phyloP scores from a whole-genome alignment of 2,329 filamentous ascomycete species.

The Nemania abortiva region DNA sequence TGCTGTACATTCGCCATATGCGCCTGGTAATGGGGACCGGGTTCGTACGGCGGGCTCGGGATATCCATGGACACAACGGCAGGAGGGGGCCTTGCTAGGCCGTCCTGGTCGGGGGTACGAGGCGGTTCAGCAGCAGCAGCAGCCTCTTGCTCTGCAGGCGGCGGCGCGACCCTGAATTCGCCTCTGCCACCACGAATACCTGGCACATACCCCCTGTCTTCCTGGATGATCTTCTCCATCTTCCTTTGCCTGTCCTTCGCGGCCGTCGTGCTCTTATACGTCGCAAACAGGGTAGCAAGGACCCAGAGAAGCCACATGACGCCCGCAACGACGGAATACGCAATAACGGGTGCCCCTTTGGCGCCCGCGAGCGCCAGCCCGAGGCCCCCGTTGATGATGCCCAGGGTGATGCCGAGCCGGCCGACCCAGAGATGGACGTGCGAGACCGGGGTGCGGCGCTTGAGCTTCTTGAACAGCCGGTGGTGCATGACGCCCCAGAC shows the following conservation, averaged over 20 bases:
- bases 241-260: background rate
- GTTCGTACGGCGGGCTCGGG: conserved; percentile 38
- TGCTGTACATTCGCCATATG: conserved; percentile 20
- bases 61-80: conserved; percentile 2
- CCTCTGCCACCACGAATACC: background rate
- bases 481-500: conserved; percentile 59
- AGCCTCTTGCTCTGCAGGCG: background rate
- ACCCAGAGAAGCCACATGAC: conserved; percentile 57
- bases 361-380: conserved; percentile 56
- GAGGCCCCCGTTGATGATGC: conserved; percentile 60
- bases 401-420: conserved; percentile 55
- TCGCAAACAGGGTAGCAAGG: conserved; percentile 49
- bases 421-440: conserved; percentile 60
- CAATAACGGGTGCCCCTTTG: conserved; percentile 46
- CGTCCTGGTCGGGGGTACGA: background rate
- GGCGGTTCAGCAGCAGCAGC: too few relatives aligned
- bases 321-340: conserved; percentile 56
- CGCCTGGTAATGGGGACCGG: conserved; percentile 32
- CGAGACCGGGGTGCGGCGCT: conserved; percentile 57
- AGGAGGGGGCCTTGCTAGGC: background rate
- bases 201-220: conserved; percentile 1
- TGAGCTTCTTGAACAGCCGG: conserved; percentile 53
- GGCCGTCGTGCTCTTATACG: conserved; percentile 44
- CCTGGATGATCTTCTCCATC: conserved; percentile 1
- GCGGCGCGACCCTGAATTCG: background rate